Conservation (phyloP, 768 basidiomycete genomes). For the Mycena crocata region DNA sequence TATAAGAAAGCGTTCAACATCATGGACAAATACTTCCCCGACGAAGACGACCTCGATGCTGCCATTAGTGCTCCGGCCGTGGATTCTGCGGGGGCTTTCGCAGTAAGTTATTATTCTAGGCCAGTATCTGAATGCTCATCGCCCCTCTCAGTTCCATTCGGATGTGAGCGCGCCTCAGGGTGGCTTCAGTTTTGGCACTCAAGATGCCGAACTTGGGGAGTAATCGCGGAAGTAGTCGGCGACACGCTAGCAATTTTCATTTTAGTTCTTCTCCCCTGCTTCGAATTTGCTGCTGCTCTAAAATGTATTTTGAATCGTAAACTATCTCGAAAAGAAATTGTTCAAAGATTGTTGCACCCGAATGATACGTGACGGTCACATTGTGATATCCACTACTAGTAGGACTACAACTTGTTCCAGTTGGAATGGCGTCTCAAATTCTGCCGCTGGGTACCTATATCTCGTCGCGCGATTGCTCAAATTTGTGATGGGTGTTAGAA, state of each 20-base stretch:
- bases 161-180: slow-evolving; percentile 92
- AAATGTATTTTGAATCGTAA: background rate
- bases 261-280: background rate
- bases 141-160: slow-evolving; percentile 74
- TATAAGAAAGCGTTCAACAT: slow-evolving; percentile 99
- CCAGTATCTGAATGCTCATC: slow-evolving; percentile 20
- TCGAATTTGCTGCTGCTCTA: background rate
- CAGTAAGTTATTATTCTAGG: slow-evolving; percentile 58
- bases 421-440: slow-evolving; percentile 92
- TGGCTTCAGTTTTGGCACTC: slow-evolving; percentile 92
- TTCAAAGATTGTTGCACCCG: no score
- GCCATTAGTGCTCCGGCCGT: slow-evolving; percentile 82
- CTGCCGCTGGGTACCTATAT: slow-evolving; percentile 80
- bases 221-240: background rate
- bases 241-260: background rate
- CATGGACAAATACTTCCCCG: slow-evolving; percentile 98
- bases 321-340: background rate
- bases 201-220: slow-evolving; percentile 18
- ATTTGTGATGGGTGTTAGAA: slow-evolving; percentile 60
- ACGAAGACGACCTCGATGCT: slow-evolving; percentile 93
- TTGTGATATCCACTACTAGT: background rate
- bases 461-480: background rate
- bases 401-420: no score
- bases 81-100: slow-evolving; percentile 78
- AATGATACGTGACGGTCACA: background rate